Conservation (phyloP, 441 rosid genomes). For the Adansonia rubrostipa region DNA sequence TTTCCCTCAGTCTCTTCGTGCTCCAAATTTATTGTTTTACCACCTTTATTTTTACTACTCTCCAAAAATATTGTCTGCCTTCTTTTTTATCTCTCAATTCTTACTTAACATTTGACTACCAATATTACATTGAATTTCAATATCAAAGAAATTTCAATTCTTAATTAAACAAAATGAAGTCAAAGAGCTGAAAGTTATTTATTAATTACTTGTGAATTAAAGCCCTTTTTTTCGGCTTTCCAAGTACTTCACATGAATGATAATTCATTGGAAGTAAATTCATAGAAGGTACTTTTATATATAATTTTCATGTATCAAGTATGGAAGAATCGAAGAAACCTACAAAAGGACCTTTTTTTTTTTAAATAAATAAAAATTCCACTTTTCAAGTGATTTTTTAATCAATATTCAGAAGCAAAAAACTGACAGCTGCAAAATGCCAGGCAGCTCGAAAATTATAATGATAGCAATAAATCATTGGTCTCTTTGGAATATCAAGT, state of each 20-base stretch:
- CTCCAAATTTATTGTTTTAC: background rate
- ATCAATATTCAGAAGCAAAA: background rate
- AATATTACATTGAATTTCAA: no score
- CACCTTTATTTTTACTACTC: background rate
- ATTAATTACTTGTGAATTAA: no score
- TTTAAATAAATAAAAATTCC: background rate
- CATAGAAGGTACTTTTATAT: background rate
- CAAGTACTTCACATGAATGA: background rate
- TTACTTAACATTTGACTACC: no score
- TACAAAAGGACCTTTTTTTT: no score
- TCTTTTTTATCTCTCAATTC: background rate
- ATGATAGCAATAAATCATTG: background rate
- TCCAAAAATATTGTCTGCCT: background rate
- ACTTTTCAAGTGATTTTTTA: background rate
- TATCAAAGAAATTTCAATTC: no score
- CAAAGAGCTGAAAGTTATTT: no score
- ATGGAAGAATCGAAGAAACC: background rate
- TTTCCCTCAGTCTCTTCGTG: background rate
- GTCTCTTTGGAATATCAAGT: background rate
- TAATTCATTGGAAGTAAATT: background rate
- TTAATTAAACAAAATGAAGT: no score
- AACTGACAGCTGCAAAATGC: background rate
- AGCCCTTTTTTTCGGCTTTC: background rate
- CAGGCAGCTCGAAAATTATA: background rate
- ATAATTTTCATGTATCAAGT: background rate